Percentiles rank a stretch among this genome's conserved stretches.
phyloP scores from a whole-genome alignment of 371 early-diverging fungal species.

The Zychaea mexicana region DNA sequence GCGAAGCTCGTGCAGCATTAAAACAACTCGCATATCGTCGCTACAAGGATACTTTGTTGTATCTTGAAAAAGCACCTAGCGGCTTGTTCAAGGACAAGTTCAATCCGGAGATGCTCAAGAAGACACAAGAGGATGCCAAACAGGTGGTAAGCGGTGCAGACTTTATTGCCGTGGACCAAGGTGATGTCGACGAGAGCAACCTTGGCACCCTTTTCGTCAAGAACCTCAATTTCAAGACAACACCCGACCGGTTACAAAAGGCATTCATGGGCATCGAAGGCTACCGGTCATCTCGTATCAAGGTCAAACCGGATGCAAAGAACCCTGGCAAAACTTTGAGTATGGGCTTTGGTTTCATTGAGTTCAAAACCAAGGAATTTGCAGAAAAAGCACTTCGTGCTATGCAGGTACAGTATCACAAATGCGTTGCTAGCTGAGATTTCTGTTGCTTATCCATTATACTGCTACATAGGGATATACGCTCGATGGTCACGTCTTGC shows the following conservation, averaged over 20 bases:
- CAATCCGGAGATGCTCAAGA: conserved; percentile 18
- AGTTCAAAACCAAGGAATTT: conserved; percentile 76
- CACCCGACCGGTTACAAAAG: conserved; percentile 69
- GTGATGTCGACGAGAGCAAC: conserved; percentile 49
- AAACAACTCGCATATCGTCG: conserved; percentile 86
- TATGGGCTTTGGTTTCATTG: conserved; percentile 99
- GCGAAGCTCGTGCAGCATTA: conserved; percentile 92
- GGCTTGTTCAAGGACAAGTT: conserved; percentile 69
- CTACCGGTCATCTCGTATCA: conserved; percentile 76
- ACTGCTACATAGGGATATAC: conserved; percentile 58
- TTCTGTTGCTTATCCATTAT: neutral
- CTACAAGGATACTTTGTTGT: conserved; percentile 88
- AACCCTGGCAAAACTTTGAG: conserved; percentile 71
- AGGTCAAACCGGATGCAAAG: conserved; percentile 82
- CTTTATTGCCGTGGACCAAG: conserved; percentile 41
- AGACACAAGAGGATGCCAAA: conserved; percentile 23
- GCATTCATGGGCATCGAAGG: conserved; percentile 75
- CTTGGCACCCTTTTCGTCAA: conserved; percentile 89
- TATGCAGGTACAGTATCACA: conserved; percentile 59
- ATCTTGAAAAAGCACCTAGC: conserved; percentile 92
- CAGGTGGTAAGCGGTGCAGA: conserved; percentile 45
- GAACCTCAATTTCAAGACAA: conserved; percentile 92
- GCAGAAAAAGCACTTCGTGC: conserved; percentile 83
- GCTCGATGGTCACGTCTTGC: conserved; percentile 85
- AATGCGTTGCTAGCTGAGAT: neutral